These are phyloP conservation scores for Aspergillus carbonarius DNA, from an alignment of 2,329 filamentous ascomycete species.

Conservation along the genomic window DNA sequence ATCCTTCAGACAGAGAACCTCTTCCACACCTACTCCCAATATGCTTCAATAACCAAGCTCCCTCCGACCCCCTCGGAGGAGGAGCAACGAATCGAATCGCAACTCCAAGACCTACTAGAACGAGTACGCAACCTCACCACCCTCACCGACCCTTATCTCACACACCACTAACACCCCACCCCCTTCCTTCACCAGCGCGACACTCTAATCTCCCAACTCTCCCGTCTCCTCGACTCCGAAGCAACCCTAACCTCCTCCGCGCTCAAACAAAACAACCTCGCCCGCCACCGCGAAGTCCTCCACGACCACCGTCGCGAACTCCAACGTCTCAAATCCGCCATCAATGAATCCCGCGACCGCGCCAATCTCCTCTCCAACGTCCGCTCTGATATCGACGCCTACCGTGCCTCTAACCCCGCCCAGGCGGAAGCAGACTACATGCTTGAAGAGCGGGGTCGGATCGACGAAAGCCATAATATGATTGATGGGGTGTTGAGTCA, in stretches of 20 bases:
- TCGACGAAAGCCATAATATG: constrained; percentile 88
- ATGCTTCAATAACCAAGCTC: constrained; percentile 74
- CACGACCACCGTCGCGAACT: constrained; percentile 83
- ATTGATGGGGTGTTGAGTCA: constrained; percentile 89
- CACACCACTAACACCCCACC: constrained; percentile 7
- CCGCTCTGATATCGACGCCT: constrained; percentile 86
- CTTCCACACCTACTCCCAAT: constrained; percentile 78
- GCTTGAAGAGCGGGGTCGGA: constrained; percentile 79
- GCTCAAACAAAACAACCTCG: constrained; percentile 94
- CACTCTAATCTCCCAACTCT: constrained; percentile 74
- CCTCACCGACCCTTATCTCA: background rate
- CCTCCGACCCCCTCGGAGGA: constrained; percentile 82
- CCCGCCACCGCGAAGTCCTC: constrained; percentile 86
- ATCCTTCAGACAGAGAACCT: constrained; percentile 81
- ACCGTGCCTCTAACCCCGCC: constrained; percentile 77
- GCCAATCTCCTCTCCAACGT: constrained; percentile 89
- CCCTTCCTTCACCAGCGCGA: constrained; percentile 76
- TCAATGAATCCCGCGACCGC: constrained; percentile 77
- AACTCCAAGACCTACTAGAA: constrained; percentile 80
- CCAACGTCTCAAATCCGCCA: constrained; percentile 67
- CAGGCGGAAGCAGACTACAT: constrained; percentile 94
- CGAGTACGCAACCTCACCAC: constrained; percentile 18
- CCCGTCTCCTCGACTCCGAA: constrained; percentile 90
- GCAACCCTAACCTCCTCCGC: constrained; percentile 81
- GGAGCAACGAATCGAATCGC: constrained; percentile 73